A percentile compares a stretch with the other conserved stretches of the same genome.
Conservation (phyloP, 1,139 yeast species). For the Blastobotrys raffinosifermentans region DNA sequence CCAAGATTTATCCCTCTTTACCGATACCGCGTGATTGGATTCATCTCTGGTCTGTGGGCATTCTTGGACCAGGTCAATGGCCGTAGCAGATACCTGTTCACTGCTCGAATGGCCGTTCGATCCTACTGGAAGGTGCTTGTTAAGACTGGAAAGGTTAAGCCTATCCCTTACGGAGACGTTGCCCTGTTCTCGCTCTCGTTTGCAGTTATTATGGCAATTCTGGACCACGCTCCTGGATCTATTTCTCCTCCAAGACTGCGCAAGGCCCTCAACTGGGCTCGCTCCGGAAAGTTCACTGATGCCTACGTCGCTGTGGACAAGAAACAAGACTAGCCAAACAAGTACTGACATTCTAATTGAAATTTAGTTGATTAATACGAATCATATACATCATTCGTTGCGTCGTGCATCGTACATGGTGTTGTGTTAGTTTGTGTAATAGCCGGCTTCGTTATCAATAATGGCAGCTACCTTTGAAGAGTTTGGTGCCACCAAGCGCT, state of each 20-base stretch:
- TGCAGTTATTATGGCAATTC: conserved; percentile 32
- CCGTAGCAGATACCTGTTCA: conserved; percentile 33
- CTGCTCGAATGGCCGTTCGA: conserved; percentile 33
- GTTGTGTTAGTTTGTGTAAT: conserved; percentile 2
- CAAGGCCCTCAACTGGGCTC: conserved; percentile 32
- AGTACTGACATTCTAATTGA: no score
- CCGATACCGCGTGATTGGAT: conserved; percentile 36
- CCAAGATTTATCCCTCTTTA: conserved; percentile 28
- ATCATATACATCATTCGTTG: not conserved
- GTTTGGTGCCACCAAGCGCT: conserved; percentile 21
- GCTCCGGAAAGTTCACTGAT: conserved; percentile 27
- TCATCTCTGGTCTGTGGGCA: conserved; percentile 39
- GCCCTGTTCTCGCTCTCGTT: conserved; percentile 31
- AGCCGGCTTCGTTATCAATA: conserved; percentile 24
- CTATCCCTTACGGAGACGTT: conserved; percentile 30
- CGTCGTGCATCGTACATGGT: not conserved
- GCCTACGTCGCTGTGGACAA: conserved; percentile 10
- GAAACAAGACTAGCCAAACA: no score
- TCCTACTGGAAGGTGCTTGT: conserved; percentile 34
- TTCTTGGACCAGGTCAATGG: conserved; percentile 33
- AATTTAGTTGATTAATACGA: not conserved
- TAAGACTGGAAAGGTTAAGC: conserved; percentile 23
- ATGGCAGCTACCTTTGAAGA: conserved; percentile 19
- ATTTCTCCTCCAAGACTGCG: conserved; percentile 31
- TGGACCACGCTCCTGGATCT: conserved; percentile 32